Base-by-base conservation (phyloP, 2,329 filamentous ascomycete genomes). In the Thyridium curvatum region DNA sequence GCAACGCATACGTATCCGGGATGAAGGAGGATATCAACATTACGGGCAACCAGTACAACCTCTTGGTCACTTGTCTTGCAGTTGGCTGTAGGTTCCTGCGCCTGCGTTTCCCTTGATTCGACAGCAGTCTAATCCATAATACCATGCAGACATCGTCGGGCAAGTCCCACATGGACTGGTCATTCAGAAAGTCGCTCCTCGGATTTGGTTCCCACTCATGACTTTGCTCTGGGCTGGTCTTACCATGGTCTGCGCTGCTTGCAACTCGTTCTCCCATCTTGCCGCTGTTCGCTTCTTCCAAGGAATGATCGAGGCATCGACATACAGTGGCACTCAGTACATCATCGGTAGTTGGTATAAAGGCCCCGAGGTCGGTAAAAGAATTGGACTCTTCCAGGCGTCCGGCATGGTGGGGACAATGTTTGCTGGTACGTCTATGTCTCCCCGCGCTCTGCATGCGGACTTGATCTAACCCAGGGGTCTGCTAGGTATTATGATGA, bases 401-500 rank as follows among this genome's bases (percentile, higher is more conserved):
- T 69, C 68, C 7, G 71, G 70, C 4, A 57, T 73, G 7, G 69
- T 68, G 0, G 72, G 71, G 0, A 71, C 64, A 1, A 71, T 76
- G 65, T 72, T 77, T 37, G 65, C 65, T 4, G 72, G 72, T 0
- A 68, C 10, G 21, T 26, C 10, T 10, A 6, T 26, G 21, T 6
- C 10, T 6, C 10, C 21, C 6, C 21, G 21, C 21, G 10, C 21
- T 26, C 21, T 26, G 21, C 10, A 10, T 26, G 10, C 10, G 6
- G 21, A 6, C 10, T 26, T 26, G 21, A 26, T 26, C 21, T 26
- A 26, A 26, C 21, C 10, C 10, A 10, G 21, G 6, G 6, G 21
- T n/a, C 21, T 6, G 10, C 12, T 21, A 34, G 37, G 21, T 10
- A 26, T 26, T 26, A 68, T 79, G 44, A 74, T 77, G 51, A 69